Percentiles rank a stretch among this genome's conserved stretches.
phyloP scores from a whole-genome alignment of 1,284 basidiomycete genomes.

The Ceratobasidium sp. region DNA sequence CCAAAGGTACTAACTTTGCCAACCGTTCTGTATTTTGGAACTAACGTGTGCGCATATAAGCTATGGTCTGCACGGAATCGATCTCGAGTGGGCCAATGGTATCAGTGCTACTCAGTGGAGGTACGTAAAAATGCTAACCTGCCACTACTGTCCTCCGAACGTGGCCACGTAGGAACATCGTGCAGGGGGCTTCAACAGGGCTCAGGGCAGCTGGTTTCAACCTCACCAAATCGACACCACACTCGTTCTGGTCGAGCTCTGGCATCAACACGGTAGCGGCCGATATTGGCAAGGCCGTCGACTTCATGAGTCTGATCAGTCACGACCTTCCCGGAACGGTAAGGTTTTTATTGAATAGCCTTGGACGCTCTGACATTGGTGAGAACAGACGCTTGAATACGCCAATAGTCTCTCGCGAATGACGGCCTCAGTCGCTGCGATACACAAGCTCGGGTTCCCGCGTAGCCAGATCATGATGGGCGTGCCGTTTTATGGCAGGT shows the following conservation, averaged over 20 bases:
- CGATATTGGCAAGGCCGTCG: conserved; percentile 17
- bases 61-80: conserved; percentile 23
- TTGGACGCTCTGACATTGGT: not conserved
- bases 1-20: not conserved
- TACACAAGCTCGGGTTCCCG: conserved; percentile 31
- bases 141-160: too few species aligned
- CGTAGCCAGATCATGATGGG: conserved; percentile 35
- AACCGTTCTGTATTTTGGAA: not conserved
- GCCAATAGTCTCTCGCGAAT: conserved; percentile 21
- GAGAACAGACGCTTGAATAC: conserved; percentile 24
- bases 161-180: conserved; percentile 35
- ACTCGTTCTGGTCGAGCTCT: conserved; percentile 32
- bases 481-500: conserved; percentile 37
- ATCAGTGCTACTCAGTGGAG: conserved; percentile 35
- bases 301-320: conserved; percentile 31
- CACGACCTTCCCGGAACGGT: conserved; percentile 32
- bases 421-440: conserved; percentile 1
- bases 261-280: conserved; percentile 37
- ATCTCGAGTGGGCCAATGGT: conserved; percentile 34
- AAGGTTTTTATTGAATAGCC: not conserved
- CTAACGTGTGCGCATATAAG: not conserved
- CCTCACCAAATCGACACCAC: conserved; percentile 23
- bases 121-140: too few species aligned
- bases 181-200: conserved; percentile 4
- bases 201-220: conserved; percentile 10